Base-by-base conservation (phyloP, 164 flowering plant species). In the Chimonanthus salicifolius region DNA sequence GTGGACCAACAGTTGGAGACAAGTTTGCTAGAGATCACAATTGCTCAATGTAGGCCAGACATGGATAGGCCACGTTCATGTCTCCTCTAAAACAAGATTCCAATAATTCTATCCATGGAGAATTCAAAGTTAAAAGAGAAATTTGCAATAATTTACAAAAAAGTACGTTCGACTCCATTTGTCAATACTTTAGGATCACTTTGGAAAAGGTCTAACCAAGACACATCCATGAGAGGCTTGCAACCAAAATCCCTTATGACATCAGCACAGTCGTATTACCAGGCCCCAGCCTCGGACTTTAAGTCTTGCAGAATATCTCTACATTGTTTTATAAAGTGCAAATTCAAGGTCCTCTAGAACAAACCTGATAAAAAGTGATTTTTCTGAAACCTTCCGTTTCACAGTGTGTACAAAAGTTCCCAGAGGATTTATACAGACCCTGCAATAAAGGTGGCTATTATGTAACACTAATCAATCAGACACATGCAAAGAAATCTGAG, bases 351-450 rank as follows among this genome's bases (percentile, higher is more conserved):
- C 13, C 58, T 15, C 3, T 3, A 65, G 44, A 33, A 15, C 33
- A 51, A 65, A 95, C 99, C 98, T 95, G 98, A 83, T 88, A 95
- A 74, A 79, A 93, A 67, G 98, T 95, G 58, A 95, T 93, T 76
- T 88, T 95, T 2, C 94, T 85, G 77, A 95, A 93, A 76, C 99
- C 99, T 81, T 95, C 98, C 62, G 98, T 98, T 83, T 95, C 97
- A 81, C 98, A 95, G 78, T 95, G 98, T 43, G 99, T 95, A 71
- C 98, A 95, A 80, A 93, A 95, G 81, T 88, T 90, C 54, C 92
- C 92, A 47, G 98, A 90, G 70, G 98, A 84, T 81, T 90, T 89
- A 84, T 92, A 96, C 70, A 96, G 94, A 7, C 98, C 99, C 99
- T 94, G 83, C 58, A 85, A 18, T 10, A 71, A 16, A 51, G 68